Evolutionary conservation across 2,329 filamentous ascomycete genomes (phyloP), one percentile per base, ranked within the genome.

Genomic region (Penicillium sp.): DNA sequence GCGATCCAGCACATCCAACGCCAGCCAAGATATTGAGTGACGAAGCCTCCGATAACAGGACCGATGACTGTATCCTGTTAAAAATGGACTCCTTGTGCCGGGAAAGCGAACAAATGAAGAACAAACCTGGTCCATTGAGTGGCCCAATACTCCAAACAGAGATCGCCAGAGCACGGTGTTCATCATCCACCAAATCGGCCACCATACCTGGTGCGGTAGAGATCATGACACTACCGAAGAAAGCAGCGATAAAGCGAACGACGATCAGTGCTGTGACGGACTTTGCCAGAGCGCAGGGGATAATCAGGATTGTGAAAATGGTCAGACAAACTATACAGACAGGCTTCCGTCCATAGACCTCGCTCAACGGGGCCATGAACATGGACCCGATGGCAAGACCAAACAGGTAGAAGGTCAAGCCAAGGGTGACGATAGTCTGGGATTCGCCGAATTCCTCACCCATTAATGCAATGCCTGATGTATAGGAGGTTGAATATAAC

Each of bases 1-100:
- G 88, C 84, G 21, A 94, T 81, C 89, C 90, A 96, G 69, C 90
- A 89, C 38, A 88, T 88, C 91, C 91, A 96, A 31, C 92, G 79
- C 93, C 93, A 97, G 12, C 91, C 91, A 2, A 94, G 78, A 62
- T 78, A 79, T 57, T 80, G 71, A 5, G 80, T 90, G 1, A 89
- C 84, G 65, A 96, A 95, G 0, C 92, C 92, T 23, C 92, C 92
- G 35, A 96, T 87, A 0, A 93, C 76, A 0, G 89, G 88, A 0
- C 88, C 87, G 31, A 86, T 78, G 0, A 78, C 75, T 74, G 51
- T 15, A 48, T 23, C 46, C 46, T 19, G 31, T 65, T 48, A 66
- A 55, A 19, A 31, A 43, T 3, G 0, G 2, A n/a, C 7, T 4
- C 21, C 12, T 10, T 6, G 2, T 19, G 8, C 3, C 1, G 1